Evolutionary conservation across 257 asterid species (phyloP).

Genomic region (Scutellaria barbata): DNA sequence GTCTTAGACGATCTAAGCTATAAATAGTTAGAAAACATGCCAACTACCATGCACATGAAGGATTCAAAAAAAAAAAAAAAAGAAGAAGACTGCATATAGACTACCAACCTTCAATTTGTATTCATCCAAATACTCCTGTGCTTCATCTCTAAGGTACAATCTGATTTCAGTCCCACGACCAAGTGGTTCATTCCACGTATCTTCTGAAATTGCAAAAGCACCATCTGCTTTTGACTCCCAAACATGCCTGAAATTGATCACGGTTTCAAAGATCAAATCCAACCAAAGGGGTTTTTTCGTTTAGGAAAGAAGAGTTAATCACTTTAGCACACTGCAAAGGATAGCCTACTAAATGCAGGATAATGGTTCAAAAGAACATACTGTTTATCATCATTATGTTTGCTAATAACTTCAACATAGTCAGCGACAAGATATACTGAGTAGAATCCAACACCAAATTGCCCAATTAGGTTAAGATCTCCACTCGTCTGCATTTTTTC

Average conservation of each 20-base stretch:
- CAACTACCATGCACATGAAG: neutral
- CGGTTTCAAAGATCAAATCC: constrained; percentile 5
- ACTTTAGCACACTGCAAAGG: neutral
- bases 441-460: constrained; percentile 97
- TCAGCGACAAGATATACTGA: constrained; percentile 96
- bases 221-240: constrained; percentile 99
- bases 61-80: no score
- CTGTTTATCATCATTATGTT: constrained; percentile 93
- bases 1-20: neutral
- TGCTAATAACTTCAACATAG: constrained; percentile 93
- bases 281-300: no score
- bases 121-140: constrained; percentile 88
- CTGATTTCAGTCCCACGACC: constrained; percentile 97
- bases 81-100: neutral
- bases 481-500: constrained; percentile 98
- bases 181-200: constrained; percentile 88
- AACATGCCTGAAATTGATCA: constrained; percentile 56
- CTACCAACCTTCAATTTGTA: constrained; percentile 72
- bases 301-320: no score
- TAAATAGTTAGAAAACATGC: neutral
- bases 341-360: neutral
- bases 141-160: constrained; percentile 89
- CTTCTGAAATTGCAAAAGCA: constrained; percentile 92
- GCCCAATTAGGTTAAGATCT: constrained; percentile 94
- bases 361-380: constrained; percentile 38